These are phyloP conservation scores for Chaetothyriales sp. DNA, from an alignment of 2,329 filamentous ascomycete genomes.

Conservation along the genomic window DNA sequence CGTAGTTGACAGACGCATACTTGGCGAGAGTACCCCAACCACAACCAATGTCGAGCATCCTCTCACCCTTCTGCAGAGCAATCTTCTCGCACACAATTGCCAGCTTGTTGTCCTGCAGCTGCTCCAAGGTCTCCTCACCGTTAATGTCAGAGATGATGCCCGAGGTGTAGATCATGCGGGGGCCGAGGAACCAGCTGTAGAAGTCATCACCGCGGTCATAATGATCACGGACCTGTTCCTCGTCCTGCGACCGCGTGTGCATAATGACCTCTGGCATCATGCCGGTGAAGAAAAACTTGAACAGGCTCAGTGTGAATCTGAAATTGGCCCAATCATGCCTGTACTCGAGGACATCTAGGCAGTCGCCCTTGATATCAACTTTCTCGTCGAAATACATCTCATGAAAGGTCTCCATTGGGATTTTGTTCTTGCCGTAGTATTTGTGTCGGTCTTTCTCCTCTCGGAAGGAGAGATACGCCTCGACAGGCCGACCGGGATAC, in stretches of 20 bases:
- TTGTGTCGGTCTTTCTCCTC: conserved; percentile 32
- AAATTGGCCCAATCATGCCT: conserved; percentile 96
- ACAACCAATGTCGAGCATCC: conserved; percentile 85
- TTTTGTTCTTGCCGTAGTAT: conserved; percentile 38
- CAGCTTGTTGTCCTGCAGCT: conserved; percentile 96
- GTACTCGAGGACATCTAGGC: conserved; percentile 79
- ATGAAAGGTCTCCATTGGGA: conserved; percentile 80
- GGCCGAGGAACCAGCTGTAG: conserved; percentile 96
- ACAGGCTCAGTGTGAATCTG: conserved; percentile 71
- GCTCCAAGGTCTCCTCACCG: conserved; percentile 78
- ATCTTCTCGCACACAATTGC: conserved; percentile 94
- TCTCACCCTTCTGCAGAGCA: conserved; percentile 64
- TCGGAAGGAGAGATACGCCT: conserved; percentile 57
- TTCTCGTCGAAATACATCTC: conserved; percentile 96
- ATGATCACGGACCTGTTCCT: conserved; percentile 85
- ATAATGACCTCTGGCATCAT: conserved; percentile 85
- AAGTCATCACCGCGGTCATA: conserved; percentile 98
- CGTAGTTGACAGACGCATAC: conserved; percentile 86
- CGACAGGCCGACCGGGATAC: conserved; percentile 72
- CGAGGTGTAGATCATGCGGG: conserved; percentile 97
- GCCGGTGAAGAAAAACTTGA: conserved; percentile 75
- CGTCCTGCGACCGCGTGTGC: conserved; percentile 84
- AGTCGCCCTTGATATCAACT: conserved; percentile 90
- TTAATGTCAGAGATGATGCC: conserved; percentile 82
- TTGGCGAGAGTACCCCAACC: conserved; percentile 95